These are phyloP conservation scores for Haplographium delicatum DNA, from an alignment of 495 filamentous ascomycete species.

Conservation along the genomic window DNA sequence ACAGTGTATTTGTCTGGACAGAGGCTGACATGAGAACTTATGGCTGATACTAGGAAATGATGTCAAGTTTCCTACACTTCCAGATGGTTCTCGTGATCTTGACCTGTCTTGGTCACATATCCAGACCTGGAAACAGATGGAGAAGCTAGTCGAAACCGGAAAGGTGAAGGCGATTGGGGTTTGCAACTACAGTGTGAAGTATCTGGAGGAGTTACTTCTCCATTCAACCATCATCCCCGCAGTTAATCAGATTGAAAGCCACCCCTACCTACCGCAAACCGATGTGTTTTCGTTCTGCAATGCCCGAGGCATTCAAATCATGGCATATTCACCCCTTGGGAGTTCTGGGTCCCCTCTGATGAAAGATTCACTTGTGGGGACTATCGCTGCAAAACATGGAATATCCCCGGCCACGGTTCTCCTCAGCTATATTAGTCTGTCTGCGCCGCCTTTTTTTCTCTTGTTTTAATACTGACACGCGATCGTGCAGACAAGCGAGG, in stretches of 20 bases:
- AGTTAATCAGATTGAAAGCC: slow-evolving; percentile 86
- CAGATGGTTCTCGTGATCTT: slow-evolving; percentile 63
- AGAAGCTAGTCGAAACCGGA: slow-evolving; percentile 57
- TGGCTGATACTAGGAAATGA: slow-evolving; percentile 68
- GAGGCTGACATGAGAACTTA: not conserved
- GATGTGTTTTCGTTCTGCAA: slow-evolving; percentile 70
- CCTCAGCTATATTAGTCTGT: not conserved
- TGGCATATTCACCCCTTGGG: slow-evolving; percentile 68
- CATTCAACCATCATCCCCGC: slow-evolving; percentile 62
- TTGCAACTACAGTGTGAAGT: slow-evolving; percentile 69
- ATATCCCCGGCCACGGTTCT: not conserved
- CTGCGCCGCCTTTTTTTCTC: not conserved
- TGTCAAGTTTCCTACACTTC: slow-evolving; percentile 63
- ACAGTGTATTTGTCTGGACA: too few relatives aligned
- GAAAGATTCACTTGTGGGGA: not conserved
- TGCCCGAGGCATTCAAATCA: slow-evolving; percentile 64
- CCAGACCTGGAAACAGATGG: slow-evolving; percentile 71
- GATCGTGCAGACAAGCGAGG: not conserved
- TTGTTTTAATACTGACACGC: too few relatives aligned
- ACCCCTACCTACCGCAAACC: slow-evolving; percentile 72
- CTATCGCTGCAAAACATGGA: not conserved
- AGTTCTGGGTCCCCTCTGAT: slow-evolving; percentile 31
- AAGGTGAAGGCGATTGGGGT: slow-evolving; percentile 75
- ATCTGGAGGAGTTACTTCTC: slow-evolving; percentile 64
- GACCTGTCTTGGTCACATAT: slow-evolving; percentile 41